Evolutionary conservation across 768 basidiomycete species (phyloP), one percentile per base, ranked within the genome.

Genomic region (Kondoa subrosea): DNA sequence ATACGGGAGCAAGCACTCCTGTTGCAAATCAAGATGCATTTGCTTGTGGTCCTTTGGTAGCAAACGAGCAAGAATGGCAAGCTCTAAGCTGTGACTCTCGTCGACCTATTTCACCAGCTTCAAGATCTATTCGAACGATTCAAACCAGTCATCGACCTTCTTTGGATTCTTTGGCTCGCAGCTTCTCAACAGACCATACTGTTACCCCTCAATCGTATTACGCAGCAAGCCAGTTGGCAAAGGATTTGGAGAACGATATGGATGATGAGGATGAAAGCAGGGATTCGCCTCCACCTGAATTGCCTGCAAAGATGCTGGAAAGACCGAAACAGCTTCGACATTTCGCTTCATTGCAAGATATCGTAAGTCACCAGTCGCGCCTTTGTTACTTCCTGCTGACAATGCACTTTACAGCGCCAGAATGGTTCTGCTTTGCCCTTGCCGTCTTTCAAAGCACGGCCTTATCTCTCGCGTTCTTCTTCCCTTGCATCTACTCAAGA

Each of bases 101-200:
- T 50, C 40, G 40, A 50, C 40, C 40, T 8, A 31, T 31, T 33
- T 17, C 30, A 21, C 27, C 16, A 15, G 14, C 58, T 4, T 60
- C 58, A 8, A 4, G 30, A 4, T 26, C n/a, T 31, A 26, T 60
- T 27, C 58, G 58, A 12, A 30, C 61, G 3, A 29, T 17, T 33
- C 61, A 31, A 17, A n/a, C 30, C n/a, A 27, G 61, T 3, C 27
- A 63, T 8, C 3, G 61, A n/a, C n/a, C 61, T 27, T 63, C 61
- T 27, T 33, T 63, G 16, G 61, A 63, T 17, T 63, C 61, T 27
- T 17, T 63, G 12, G 61, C 61, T 12, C 27, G 61, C 17, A 63
- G 61, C 61, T 27, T 63, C 26, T 63, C 61, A 12, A 63, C 61
- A 21, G 61, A 63, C 17, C 61, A 63, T 32, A 63, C 61, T 32